Conservation (phyloP, 2,329 filamentous ascomycete species). For the Microcera coccophila region DNA sequence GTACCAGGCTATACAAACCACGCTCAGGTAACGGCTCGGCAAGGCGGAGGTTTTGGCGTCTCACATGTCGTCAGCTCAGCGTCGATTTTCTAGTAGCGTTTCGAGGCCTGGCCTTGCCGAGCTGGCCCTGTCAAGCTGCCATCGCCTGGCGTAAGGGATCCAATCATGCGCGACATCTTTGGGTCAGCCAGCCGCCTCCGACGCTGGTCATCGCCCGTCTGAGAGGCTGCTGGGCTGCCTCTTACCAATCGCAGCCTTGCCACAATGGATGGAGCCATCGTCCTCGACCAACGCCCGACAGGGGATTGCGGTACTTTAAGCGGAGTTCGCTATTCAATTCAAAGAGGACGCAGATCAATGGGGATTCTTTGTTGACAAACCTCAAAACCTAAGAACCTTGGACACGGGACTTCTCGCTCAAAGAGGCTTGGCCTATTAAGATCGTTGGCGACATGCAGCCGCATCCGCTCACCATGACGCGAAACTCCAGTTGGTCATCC, state of each 20-base stretch:
- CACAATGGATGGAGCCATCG: background rate
- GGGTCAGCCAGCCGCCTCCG: background rate
- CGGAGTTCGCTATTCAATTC: slow-evolving; percentile 11
- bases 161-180: background rate
- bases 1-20: no score
- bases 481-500: slow-evolving; percentile 19
- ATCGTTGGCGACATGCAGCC: slow-evolving; percentile 12
- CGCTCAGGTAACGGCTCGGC: slow-evolving; percentile 7
- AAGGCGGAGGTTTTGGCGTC: slow-evolving; percentile 13
- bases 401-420: slow-evolving; percentile 8
- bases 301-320: slow-evolving; percentile 14
- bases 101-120: background rate
- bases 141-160: background rate
- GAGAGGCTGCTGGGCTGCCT: background rate
- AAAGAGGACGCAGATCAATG: slow-evolving; percentile 6
- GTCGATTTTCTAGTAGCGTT: background rate
- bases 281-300: slow-evolving; percentile 6
- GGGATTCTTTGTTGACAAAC: slow-evolving; percentile 15
- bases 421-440: slow-evolving; percentile 22
- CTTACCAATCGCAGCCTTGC: slow-evolving; percentile 3
- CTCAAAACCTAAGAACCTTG: slow-evolving; percentile 6
- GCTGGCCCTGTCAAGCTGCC: background rate
- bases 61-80: slow-evolving; percentile 6
- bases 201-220: background rate
- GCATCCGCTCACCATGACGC: slow-evolving; percentile 22